Conservation (phyloP, 2,329 filamentous ascomycete species). For the Paraphoma chrysanthemicola region DNA sequence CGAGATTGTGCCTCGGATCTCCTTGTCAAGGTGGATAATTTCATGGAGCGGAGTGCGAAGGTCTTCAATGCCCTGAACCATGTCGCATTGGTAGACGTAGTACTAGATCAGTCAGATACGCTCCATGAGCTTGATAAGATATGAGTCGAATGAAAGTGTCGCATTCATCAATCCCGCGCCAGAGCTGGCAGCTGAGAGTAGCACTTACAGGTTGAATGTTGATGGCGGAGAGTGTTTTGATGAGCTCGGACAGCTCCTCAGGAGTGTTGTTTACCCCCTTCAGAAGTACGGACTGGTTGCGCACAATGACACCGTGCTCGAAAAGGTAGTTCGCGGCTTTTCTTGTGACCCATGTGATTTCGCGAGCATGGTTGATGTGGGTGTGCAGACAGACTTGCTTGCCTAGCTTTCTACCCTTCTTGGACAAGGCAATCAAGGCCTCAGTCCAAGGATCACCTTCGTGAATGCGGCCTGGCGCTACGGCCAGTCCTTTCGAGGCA, state of each 20-base stretch:
- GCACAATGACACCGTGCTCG: conserved; percentile 60
- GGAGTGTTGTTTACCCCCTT: conserved; percentile 65
- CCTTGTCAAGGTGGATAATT: conserved; percentile 64
- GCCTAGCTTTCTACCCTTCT: conserved; percentile 59
- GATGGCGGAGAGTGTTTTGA: conserved; percentile 62
- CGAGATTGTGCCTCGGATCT: conserved; percentile 66
- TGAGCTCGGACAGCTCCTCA: conserved; percentile 61
- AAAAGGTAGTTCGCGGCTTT: conserved; percentile 60
- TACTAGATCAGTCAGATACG: conserved; percentile 52
- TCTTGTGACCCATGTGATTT: conserved; percentile 67
- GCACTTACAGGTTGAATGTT: conserved; percentile 63
- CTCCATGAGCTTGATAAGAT: background rate
- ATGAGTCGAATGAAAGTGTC: background rate
- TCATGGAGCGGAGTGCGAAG: conserved; percentile 67
- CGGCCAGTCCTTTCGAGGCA: conserved; percentile 68
- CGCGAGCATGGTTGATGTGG: conserved; percentile 69
- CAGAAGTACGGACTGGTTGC: conserved; percentile 68
- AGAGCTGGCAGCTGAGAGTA: background rate
- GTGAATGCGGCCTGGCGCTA: conserved; percentile 64
- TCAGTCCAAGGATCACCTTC: conserved; percentile 60
- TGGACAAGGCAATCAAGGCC: conserved; percentile 59
- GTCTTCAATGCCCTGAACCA: conserved; percentile 67
- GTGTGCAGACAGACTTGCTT: conserved; percentile 70
- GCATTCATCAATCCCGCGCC: background rate
- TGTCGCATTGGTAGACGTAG: conserved; percentile 71